Evolutionary conservation across 139 green algal species (phyloP).

Genomic region (Trebouxia sp.): DNA sequence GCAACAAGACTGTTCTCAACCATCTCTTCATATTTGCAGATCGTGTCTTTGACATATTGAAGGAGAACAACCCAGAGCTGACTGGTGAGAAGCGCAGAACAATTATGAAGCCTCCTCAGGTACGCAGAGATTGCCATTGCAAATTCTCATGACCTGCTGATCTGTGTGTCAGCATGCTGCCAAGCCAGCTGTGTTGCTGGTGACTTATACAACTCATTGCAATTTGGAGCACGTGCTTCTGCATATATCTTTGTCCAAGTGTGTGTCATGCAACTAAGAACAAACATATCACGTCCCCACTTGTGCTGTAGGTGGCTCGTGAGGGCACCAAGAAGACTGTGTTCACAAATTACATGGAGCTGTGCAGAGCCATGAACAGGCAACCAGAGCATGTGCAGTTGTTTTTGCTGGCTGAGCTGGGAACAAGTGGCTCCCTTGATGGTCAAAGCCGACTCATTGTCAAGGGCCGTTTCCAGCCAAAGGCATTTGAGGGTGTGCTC

Average conservation of each 20-base stretch:
- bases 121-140: slow-evolving; percentile 9
- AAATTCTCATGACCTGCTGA: too few relatives aligned
- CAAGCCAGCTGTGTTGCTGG: too few relatives aligned
- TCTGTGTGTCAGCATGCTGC: too few relatives aligned
- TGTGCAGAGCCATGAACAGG: slow-evolving; percentile 91
- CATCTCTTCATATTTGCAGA: slow-evolving; percentile 50
- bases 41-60: slow-evolving; percentile 95
- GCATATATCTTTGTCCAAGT: too few relatives aligned
- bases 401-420: slow-evolving; percentile 96
- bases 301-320: slow-evolving; percentile 75
- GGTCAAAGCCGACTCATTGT: slow-evolving; percentile 94
- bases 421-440: slow-evolving; percentile 86
- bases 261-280: too few relatives aligned
- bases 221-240: too few relatives aligned
- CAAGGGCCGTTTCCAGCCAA: slow-evolving; percentile 97
- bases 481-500: slow-evolving; percentile 97
- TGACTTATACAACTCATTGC: too few relatives aligned
- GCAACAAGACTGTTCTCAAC: not conserved
- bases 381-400: slow-evolving; percentile 80
- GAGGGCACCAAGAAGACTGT: slow-evolving; percentile 99
- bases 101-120: slow-evolving; percentile 95
- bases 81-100: slow-evolving; percentile 93
- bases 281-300: not conserved
- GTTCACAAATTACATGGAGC: slow-evolving; percentile 99
- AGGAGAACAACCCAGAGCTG: slow-evolving; percentile 96